A percentile compares a stretch with the other conserved stretches of the same genome.
Conservation (phyloP, 345 rosid species). For the Arabidopsis arenosa region DNA sequence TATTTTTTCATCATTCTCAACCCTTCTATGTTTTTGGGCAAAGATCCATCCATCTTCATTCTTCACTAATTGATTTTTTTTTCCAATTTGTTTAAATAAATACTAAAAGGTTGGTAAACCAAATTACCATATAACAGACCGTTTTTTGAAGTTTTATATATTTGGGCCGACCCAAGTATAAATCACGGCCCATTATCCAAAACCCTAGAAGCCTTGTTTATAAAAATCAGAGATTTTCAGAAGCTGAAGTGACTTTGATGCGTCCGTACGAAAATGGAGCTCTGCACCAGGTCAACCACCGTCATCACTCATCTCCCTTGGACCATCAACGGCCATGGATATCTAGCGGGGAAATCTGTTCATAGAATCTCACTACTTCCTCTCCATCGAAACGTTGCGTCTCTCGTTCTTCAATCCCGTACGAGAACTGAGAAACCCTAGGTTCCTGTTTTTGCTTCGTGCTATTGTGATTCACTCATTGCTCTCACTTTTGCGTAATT, state of each 20-base stretch:
- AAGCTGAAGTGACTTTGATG: not conserved
- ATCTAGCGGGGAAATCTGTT: slow-evolving; percentile 24
- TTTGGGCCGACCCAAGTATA: not conserved
- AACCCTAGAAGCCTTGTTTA: slow-evolving; percentile 37
- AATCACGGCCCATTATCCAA: not conserved
- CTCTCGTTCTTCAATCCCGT: slow-evolving; percentile 47
- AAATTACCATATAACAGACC: too few species aligned
- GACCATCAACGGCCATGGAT: slow-evolving; percentile 7
- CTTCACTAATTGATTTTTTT: too few species aligned
- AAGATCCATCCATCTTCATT: too few species aligned
- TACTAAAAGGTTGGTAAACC: not conserved
- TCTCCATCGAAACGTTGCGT: slow-evolving; percentile 25
- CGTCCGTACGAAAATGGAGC: slow-evolving; percentile 53
- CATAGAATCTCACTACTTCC: slow-evolving; percentile 37
- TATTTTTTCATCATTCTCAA: too few species aligned
- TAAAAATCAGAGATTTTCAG: not conserved
- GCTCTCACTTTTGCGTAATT: not conserved
- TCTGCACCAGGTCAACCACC: slow-evolving; percentile 35
- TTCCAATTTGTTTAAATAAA: too few species aligned
- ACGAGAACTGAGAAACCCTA: slow-evolving; percentile 48
- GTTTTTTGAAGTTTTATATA: too few species aligned
- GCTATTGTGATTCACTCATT: not conserved
- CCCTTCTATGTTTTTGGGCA: too few species aligned
- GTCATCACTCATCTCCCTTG: slow-evolving; percentile 39
- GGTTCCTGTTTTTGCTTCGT: slow-evolving; percentile 29